Base-by-base conservation (phyloP, 2,329 filamentous ascomycete species). In the Alternaria novae-zelandiae region DNA sequence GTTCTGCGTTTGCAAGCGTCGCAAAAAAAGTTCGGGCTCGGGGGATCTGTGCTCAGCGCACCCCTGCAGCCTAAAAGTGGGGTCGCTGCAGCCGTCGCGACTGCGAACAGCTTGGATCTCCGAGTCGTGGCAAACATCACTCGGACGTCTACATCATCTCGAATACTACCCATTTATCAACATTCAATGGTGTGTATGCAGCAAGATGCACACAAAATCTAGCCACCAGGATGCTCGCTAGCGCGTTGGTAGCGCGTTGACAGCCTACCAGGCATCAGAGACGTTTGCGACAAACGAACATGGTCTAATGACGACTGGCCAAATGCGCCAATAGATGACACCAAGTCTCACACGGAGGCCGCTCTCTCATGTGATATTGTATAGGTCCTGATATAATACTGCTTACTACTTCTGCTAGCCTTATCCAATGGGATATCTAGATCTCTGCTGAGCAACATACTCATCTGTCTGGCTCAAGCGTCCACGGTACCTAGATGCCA, bases 11-110 rank as follows among this genome's bases (percentile, higher is more conserved):
- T 21, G 36, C 60, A 59, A 63, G 64, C 54, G 54, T 60, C 68
- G 69, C 67, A 71, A 59, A 70, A 73, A 73, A 72, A 67, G 50
- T 70, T 68, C 63, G 55, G 61, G 53, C 47, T 54, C 64, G 61
- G 57, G 54, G 57, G 61, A 66, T 66, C 60, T 66, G 57, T 61
- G 64, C 61, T 57, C 43, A 56, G 32, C 41, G 13, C 43, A 67
- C 21, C 62, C 65, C 59, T 59, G 65, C 59, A 25, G 36, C 44
- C 53, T 50, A 41, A 41, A 59, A 49, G 59, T 54, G 55, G 59
- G 55, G 59, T 45, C 36, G 47, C 20, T 10, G 49, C 49, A 25
- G 12, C 49, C 49, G 23, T 32, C 11, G 23, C 49, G 9, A 53
- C 49, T 23, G 23, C 49, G 20, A 41, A 45, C 17, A 32, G n/a